Evolutionary conservation across 1,139 yeast species (phyloP).

Genomic region (Pneumocystis carinii): DNA sequence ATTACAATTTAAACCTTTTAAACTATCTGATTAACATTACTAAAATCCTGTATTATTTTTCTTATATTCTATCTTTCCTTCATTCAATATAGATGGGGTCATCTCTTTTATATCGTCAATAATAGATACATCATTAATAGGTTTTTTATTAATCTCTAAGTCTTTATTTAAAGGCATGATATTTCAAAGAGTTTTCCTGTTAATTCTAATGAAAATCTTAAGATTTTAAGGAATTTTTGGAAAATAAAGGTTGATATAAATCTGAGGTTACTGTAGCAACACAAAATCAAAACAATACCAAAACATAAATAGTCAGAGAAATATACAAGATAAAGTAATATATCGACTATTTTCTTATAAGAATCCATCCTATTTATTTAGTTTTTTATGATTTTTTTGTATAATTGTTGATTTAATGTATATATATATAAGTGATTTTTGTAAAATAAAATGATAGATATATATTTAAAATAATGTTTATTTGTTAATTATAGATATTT

Average conservation of each 20-base stretch:
- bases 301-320: too few relatives aligned
- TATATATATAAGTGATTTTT: too few relatives aligned
- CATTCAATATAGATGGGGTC: background rate
- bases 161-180: background rate
- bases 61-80: background rate
- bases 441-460: too few relatives aligned
- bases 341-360: too few relatives aligned
- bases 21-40: background rate
- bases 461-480: too few relatives aligned
- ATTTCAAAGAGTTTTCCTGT: background rate
- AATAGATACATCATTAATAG: background rate
- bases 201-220: background rate
- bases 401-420: too few relatives aligned
- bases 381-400: too few relatives aligned
- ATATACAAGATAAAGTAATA: too few relatives aligned
- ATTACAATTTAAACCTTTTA: background rate
- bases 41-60: background rate
- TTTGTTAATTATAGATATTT: too few relatives aligned
- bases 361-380: too few relatives aligned
- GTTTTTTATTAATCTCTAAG: background rate
- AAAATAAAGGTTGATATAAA: background rate
- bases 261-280: background rate
- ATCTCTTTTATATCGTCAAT: background rate
- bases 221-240: background rate
- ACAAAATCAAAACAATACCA: too few relatives aligned